Base-by-base conservation (phyloP, 257 asterid genomes). In the Plantago major region DNA sequence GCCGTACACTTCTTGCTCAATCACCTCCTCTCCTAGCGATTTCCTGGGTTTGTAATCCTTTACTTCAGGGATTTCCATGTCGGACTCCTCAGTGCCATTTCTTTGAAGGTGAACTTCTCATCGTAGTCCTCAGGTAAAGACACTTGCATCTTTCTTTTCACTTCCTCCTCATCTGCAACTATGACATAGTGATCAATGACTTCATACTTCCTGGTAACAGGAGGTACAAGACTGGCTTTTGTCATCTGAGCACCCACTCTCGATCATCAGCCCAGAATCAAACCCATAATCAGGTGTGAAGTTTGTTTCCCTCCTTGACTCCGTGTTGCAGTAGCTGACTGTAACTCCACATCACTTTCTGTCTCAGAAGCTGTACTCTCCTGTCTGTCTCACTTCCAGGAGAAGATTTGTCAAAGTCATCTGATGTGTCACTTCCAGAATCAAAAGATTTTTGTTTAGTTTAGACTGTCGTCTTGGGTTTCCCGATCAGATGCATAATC, bases 211-310 rank as follows among this genome's bases (percentile, higher is more conserved):
- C 99, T 79, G 33, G 99, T 89, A 46, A 93, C 97, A 52, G 99
- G 99, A 50, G 99, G 99, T 50, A 89, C 99, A 57, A 93, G 92
- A 79, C 99, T 77, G 52, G 89, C 81, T 82, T 89, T 87, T 14
- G 99, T 93, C 99, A 93, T 93, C 55, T 97, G 97, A 58, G 97
- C 97, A 65, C 99, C 97, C 97, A 93, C 74, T 87, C 99, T 57
- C 97, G 96, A 14, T 93, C 99, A 73, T 93, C 97, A 63, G 88
- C 78, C 66, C 81, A 76, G 60, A 74, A 80, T 93, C 99, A 62
- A 79, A 74, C 67, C 87, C 96, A 68, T 86, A 94, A 68, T 89
- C 97, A 30, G 76, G 70, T 43, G 80, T 68, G 49, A 80, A 77
- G 80, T 70, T 83, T 38, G 81, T 1, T 22, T 73, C 95, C 59